A percentile compares a stretch with the other conserved stretches of the same genome.
phyloP scores from a whole-genome alignment of 2,329 filamentous ascomycete genomes.

The Pseudogymnoascus sp. region DNA sequence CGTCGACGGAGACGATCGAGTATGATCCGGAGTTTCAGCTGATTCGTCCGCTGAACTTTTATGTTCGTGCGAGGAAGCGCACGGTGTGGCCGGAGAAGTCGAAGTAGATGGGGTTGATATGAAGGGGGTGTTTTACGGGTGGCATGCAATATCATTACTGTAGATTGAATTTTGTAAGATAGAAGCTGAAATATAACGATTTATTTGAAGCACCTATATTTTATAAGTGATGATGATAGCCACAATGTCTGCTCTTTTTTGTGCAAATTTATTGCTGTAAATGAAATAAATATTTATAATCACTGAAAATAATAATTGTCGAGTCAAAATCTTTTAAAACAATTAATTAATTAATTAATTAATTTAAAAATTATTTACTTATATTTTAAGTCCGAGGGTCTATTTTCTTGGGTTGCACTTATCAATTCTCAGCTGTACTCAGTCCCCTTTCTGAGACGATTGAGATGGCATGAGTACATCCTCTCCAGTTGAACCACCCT shows the following conservation, averaged over 20 bases:
- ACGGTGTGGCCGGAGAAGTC: constrained; percentile 15
- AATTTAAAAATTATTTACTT: no score
- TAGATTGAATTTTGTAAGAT: neutral
- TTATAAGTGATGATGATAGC: neutral
- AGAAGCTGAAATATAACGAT: neutral
- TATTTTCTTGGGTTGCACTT: no score
- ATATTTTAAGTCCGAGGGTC: no score
- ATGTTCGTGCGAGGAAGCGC: constrained; percentile 19
- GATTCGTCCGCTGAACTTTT: constrained; percentile 33
- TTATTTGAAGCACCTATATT: neutral
- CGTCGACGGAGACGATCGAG: constrained; percentile 27
- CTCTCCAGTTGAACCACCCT: no score
- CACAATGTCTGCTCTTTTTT: no score
- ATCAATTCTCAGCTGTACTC: neutral
- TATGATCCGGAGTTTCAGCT: constrained; percentile 35
- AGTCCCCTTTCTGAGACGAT: neutral
- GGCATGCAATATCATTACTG: neutral
- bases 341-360: no score
- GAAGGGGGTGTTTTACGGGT: neutral
- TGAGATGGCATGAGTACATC: neutral
- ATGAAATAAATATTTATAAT: no score
- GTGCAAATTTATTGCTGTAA: no score
- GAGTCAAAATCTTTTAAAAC: no score
- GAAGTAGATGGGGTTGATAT: constrained; percentile 27
- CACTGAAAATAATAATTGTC: no score